These are phyloP conservation scores for Liquidambar formosana DNA, from an alignment of 164 flowering plant genomes.

Conservation along the genomic window DNA sequence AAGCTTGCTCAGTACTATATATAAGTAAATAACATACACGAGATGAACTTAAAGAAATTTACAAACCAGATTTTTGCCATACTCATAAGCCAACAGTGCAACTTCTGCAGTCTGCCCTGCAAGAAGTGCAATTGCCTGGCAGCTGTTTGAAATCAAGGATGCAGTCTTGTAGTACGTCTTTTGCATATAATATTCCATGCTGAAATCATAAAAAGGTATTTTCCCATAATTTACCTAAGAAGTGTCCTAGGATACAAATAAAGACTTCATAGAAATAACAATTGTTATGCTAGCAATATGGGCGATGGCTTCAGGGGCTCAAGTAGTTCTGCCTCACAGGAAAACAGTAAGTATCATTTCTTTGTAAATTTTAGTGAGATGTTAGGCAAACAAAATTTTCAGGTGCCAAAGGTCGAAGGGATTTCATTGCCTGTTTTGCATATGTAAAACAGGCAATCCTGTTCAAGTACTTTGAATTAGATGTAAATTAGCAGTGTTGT, in stretches of 20 bases:
- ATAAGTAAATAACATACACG: neutral
- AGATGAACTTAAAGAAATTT: neutral
- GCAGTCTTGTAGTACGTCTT: slow-evolving; percentile 98
- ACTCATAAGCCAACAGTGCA: slow-evolving; percentile 77
- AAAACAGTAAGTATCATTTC: too few species aligned
- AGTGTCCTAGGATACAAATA: neutral
- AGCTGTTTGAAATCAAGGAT: slow-evolving; percentile 91
- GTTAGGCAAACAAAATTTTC: too few species aligned
- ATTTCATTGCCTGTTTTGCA: too few species aligned
- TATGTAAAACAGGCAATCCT: too few species aligned
- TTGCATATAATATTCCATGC: slow-evolving; percentile 92
- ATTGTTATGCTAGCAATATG: neutral
- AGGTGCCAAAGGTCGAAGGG: too few species aligned
- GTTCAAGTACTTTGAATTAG: too few species aligned
- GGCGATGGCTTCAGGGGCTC: too few species aligned
- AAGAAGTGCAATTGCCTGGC: slow-evolving; percentile 90
- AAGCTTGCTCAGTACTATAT: neutral
- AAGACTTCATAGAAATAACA: neutral
- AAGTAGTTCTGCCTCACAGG: too few species aligned
- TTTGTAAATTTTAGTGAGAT: too few species aligned
- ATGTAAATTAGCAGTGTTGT: too few species aligned
- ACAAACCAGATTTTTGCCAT: slow-evolving; percentile 92
- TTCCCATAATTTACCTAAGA: neutral
- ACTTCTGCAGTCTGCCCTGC: slow-evolving; percentile 92
- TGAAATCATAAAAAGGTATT: slow-evolving; percentile 37